Evolutionary conservation across 805 yeast species (phyloP).

Genomic region (Wickerhamomyces bisporus): DNA sequence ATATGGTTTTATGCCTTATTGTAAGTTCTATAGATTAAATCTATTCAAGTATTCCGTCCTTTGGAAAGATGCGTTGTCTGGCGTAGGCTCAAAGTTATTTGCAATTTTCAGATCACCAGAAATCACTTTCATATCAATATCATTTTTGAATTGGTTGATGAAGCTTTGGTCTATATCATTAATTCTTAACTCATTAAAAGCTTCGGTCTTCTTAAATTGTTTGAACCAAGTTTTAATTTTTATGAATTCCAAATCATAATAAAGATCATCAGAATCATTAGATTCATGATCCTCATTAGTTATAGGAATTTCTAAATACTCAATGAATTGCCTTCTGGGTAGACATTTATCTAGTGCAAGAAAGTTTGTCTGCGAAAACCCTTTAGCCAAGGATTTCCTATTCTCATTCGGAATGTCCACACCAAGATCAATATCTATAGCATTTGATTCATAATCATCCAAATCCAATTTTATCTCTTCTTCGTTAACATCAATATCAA

Average conservation of each 20-base stretch:
- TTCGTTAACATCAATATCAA: background rate
- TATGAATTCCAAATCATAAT: constrained; percentile 17
- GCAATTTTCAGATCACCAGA: constrained; percentile 7
- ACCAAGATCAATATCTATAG: no score
- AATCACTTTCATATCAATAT: no score
- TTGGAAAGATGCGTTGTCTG: constrained; percentile 9
- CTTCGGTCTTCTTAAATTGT: constrained; percentile 8
- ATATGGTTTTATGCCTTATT: no score
- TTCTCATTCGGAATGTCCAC: no score
- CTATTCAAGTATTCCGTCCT: background rate
- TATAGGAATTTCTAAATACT: constrained; percentile 40
- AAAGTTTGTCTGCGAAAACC: constrained; percentile 40
- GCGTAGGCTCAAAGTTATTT: constrained; percentile 9
- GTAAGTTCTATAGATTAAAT: background rate
- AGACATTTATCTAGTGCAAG: constrained; percentile 84
- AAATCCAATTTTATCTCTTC: constrained; percentile 25
- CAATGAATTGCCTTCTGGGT: constrained; percentile 56
- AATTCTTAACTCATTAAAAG: constrained; percentile 10
- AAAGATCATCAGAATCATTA: constrained; percentile 1
- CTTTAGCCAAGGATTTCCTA: constrained; percentile 8
- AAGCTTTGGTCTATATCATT: constrained; percentile 6
- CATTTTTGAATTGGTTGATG: constrained; percentile 15
- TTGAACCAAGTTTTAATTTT: constrained; percentile 19
- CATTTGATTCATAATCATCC: constrained; percentile 6
- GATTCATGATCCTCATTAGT: constrained; percentile 18